Evolutionary conservation across 2,329 filamentous ascomycete species (phyloP), one percentile per base, ranked within the genome.

Genomic region (Apiospora arundinis): DNA sequence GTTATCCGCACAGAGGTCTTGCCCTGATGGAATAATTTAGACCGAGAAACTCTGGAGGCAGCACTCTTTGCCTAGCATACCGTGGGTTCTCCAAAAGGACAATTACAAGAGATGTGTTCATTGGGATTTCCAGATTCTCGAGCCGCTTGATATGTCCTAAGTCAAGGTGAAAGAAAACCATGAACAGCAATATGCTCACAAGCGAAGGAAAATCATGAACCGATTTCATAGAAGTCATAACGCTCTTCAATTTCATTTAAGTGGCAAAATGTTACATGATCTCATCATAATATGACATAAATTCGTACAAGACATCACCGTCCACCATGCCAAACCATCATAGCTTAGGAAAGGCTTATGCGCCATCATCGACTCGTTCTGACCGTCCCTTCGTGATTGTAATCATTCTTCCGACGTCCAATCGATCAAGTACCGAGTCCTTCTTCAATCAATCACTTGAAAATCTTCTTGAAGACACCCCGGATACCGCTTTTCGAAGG

Each of bases 241-340:
- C 16, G 21, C 16, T 60, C 16, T 37, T 60, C 52, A 37, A 63
- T 63, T 40, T n/a, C 32, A 40, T 63, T 23, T 12, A 18, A 40
- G 1, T 40, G 32, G 32, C 56, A 63, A 63, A 40, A n/a, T 40
- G 32, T 40, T 63, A 63, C 56, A 63, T 40, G 9, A 63, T 63
- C 52, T 63, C 52, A 40, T 63, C 37, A 63, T 63, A 63, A 12
- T 63, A 12, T 63, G 56, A 63, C 56, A 63, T 63, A 63, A 63
- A 40, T 63, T 63, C 56, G 56, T 63, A 63, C 56, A 63, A 37
- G 56, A n/a, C 56, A 63, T 63, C 56, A 40, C 3, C 56, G 12
- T 12, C 21, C 18, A 40, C 5, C 56, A 63, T 14, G 8, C 2
- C 25, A 6, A 21, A n/a, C 9, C 25, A 32, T n/a, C 52, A 5